Base-by-base conservation (phyloP, 2,329 filamentous ascomycete species). In the Apiospora pterosperma region DNA sequence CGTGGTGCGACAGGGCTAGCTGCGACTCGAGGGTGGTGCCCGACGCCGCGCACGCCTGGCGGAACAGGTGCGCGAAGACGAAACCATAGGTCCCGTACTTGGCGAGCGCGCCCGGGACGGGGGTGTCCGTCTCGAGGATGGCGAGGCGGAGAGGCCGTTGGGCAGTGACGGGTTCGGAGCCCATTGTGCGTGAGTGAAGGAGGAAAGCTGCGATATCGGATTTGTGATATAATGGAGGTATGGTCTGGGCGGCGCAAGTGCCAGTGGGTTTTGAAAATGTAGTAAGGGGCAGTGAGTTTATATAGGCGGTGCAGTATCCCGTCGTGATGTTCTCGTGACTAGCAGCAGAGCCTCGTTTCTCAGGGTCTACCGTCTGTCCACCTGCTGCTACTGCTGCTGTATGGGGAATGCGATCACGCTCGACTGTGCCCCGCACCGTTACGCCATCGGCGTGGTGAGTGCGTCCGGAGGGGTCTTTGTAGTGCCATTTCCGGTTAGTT, bases 51-150 rank as follows among this genome's bases (percentile, higher is more conserved):
- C 85, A 86, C 8, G 86, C 85, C 52, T 79, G 77, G 59, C 79
- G 73, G 62, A 93, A 83, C 11, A 92, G 83, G 39, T 83, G 73
- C 21, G 79, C 83, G 78, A 93, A 92, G 66, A 92, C 85, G 67
- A 88, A 89, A 67, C 88, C 87, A 78, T 97, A 97, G 66, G 84
- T 84, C 62, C 88, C 86, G 77, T 91, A 93, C 71, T 87, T 87
- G 63, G 83, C 83, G 63, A 85, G 80, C 41, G 90, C 86, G 52
- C 84, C 78, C 1, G 88, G 85, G 61, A 91, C 82, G 1, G 93
- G 93, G 1, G 87, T 91, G 78, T 97, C 95, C 81, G 92, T 90
- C 82, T 97, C 92, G 70, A 98, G 88, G 70, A 98, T 85, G 59
- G 94, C 93, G 77, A 97, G 90, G 64, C 92, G 90, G 69, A 95